A percentile compares a stretch with the other conserved stretches of the same genome.
Conservation (phyloP, 2,329 filamentous ascomycete genomes). For the Fusarium lateritium region DNA sequence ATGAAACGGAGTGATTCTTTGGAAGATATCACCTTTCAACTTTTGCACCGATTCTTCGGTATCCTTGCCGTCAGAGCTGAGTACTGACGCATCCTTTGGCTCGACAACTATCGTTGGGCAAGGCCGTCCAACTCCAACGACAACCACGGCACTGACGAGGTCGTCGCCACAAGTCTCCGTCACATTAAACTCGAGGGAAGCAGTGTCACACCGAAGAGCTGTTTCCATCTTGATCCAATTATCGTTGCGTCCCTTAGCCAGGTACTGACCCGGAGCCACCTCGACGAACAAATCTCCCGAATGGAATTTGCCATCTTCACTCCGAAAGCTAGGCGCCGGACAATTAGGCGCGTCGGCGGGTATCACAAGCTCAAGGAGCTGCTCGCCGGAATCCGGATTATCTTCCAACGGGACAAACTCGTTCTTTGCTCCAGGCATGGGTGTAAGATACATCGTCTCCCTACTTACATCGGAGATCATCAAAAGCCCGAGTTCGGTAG, state of each 20-base stretch:
- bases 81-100: constrained; percentile 4
- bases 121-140: constrained; percentile 38
- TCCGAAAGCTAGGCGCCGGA: constrained; percentile 15
- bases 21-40: constrained; percentile 29
- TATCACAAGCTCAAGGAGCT: constrained; percentile 32
- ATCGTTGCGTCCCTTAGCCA: constrained; percentile 39
- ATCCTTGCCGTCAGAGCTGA: accelerated
- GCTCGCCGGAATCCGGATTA: neutral
- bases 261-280: constrained; percentile 34
- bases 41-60: neutral
- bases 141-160: constrained; percentile 35
- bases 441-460: constrained; percentile 3
- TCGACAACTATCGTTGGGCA: constrained; percentile 41
- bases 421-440: neutral
- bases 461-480: constrained; percentile 3
- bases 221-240: constrained; percentile 49
- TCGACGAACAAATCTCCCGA: constrained; percentile 47
- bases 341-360: constrained; percentile 34
- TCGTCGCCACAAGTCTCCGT: constrained; percentile 37
- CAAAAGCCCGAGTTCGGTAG: constrained; percentile 27
- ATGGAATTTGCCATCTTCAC: constrained; percentile 41
- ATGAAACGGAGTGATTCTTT: constrained; percentile 41
- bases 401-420: constrained; percentile 27
- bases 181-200: constrained; percentile 40
- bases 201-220: constrained; percentile 40